Evolutionary conservation across 208 protist genomes (phyloP).

Genomic region (Plasmodiophora brassicae): DNA sequence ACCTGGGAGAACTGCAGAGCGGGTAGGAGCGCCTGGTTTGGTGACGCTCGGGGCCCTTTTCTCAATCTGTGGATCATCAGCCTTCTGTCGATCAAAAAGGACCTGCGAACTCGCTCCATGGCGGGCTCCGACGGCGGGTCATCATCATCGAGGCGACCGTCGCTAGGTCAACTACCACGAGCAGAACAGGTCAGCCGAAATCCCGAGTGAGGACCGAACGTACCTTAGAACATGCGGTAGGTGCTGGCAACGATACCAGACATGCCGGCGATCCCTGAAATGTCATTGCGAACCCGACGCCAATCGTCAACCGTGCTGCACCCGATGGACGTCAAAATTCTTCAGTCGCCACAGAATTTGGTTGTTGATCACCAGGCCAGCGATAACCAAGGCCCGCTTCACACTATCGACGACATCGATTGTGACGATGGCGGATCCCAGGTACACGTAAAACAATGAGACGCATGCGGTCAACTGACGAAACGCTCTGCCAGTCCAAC

Average conservation of each 20-base stretch:
- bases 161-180: background rate
- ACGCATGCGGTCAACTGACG: too few species aligned
- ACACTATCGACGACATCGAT: constrained; percentile 5
- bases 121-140: background rate
- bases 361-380: background rate
- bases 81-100: background rate
- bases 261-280: background rate
- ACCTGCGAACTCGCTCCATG: background rate
- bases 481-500: too few species aligned
- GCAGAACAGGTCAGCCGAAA: background rate
- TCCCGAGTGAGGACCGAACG: background rate
- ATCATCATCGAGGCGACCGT: background rate
- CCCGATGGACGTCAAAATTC: background rate
- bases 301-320: background rate
- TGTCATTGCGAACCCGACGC: background rate
- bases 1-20: background rate
- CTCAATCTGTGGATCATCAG: too few species aligned
- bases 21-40: background rate
- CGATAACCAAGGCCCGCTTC: background rate
- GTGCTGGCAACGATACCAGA: too few species aligned
- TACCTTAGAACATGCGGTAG: too few species aligned
- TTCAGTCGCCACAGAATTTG: background rate
- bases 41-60: too few species aligned
- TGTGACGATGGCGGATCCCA: too few species aligned
- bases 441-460: too few species aligned